Percentiles rank a stretch among this genome's conserved stretches.
Conservation (phyloP, 768 basidiomycete species). For the Boletus vermiculosoides region DNA sequence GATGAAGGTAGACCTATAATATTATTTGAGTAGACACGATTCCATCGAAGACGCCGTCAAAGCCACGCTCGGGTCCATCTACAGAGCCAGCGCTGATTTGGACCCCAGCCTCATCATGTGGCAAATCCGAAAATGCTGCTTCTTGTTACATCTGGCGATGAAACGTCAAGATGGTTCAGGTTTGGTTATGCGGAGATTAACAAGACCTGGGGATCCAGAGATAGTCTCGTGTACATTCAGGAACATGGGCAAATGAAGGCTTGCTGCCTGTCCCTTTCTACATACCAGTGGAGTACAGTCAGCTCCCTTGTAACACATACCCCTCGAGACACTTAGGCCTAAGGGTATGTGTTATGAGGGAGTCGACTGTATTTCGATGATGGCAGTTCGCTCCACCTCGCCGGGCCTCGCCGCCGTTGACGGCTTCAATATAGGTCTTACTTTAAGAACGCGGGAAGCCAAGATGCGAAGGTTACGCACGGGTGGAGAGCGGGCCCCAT, state of each 20-base stretch:
- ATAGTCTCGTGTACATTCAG: not conserved
- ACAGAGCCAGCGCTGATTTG: not conserved
- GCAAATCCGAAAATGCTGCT: conserved; percentile 1
- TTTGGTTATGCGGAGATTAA: conserved; percentile 7
- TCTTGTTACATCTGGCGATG: not conserved
- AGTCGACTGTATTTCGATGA: not conserved
- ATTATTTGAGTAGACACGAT: not conserved
- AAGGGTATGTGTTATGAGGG: too few species aligned
- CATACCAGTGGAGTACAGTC: not conserved
- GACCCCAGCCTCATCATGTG: not conserved
- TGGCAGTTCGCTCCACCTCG: not conserved
- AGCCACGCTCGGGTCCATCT: not conserved
- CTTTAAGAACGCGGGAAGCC: not conserved
- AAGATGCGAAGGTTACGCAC: not conserved
- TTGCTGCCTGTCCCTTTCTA: not conserved
- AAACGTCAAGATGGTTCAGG: not conserved
- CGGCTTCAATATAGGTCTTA: not conserved
- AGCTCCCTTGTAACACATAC: too few species aligned
- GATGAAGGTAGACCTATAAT: not conserved
- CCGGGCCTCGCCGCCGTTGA: conserved; percentile 1
- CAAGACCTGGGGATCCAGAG: not conserved
- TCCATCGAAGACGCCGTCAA: not conserved
- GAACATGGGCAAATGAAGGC: conserved; percentile 1
- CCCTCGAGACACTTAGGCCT: too few species aligned
- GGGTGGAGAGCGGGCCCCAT: not conserved